Base-by-base conservation (phyloP, 345 rosid species). In the Dipteronia sinensis region DNA sequence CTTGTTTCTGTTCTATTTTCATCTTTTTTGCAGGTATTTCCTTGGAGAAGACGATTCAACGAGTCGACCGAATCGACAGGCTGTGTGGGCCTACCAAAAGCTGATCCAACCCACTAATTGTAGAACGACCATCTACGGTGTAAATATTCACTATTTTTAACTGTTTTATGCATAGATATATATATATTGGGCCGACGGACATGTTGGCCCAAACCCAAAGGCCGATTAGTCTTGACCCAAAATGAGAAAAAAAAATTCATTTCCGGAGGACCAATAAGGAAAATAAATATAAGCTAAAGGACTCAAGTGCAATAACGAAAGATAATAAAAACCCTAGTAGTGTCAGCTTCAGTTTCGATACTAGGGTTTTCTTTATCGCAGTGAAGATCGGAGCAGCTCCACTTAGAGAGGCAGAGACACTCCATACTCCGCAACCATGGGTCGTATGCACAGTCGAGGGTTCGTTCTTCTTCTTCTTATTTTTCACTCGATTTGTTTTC, bases 391-490 rank as follows among this genome's bases (percentile, higher is more conserved):
- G 53, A 15, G 72, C 40, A 38, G 58, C 74, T 27, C 53, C 64
- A 62, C 38, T 6, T 0, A 64, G 64, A 29, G 77, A 59, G 69
- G 79, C 77, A 67, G 82, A 42, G 20, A 58, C 51, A 51, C 65
- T 66, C 55, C 20, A 56, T 0, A 59, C 16, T 49, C 19, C 31
- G 83, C 80, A 76, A 72, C 83, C 87, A 93, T 92, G 97, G 98
- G 97, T 76, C 94, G 98, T 74, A 93, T 93, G 98, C 98, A 93
- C 76, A 84, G 90, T 67, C 74, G 91, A 70, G 98, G 97, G 98
- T 89, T 76, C 65, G 84, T 58, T 64, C 13, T 22, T 63, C 16
- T 1, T 34, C 38, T 34, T 34, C 38, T 5, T 34, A 34, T 34
- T 4, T 34, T 34, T 47, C 23, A 2, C 6, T 31, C 6, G 6